These are phyloP conservation scores for Fusarium buharicum DNA, from an alignment of 2,329 filamentous ascomycete genomes.

Conservation along the genomic window DNA sequence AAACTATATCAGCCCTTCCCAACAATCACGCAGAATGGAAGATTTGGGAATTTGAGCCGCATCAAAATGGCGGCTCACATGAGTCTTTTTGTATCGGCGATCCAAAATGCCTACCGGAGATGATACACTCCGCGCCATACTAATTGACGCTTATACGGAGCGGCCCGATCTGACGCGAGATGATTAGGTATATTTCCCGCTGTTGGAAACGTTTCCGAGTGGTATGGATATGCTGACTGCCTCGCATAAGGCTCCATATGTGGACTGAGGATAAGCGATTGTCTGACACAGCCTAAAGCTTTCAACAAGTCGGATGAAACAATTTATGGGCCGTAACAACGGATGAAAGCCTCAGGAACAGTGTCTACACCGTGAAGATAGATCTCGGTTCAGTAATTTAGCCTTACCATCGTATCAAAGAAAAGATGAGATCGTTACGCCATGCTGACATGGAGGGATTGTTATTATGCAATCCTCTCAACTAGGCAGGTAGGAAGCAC, in stretches of 20 bases:
- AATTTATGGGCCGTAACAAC: neutral
- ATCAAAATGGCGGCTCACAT: slow-evolving; percentile 2
- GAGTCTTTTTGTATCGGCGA: neutral
- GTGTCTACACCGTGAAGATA: neutral
- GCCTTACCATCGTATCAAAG: slow-evolving; percentile 16
- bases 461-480: neutral
- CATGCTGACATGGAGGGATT: slow-evolving; percentile 4
- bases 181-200: neutral
- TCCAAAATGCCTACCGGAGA: neutral
- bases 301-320: neutral
- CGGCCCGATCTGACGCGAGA: slow-evolving; percentile 27
- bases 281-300: slow-evolving; percentile 4
- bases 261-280: slow-evolving; percentile 1
- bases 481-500: neutral
- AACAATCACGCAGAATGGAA: neutral
- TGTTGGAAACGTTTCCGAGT: slow-evolving; percentile 15
- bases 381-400: slow-evolving; percentile 8
- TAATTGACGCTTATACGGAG: slow-evolving; percentile 20
- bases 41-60: neutral
- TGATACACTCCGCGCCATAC: slow-evolving; percentile 7
- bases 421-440: neutral
- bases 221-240: neutral
- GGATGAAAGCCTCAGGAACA: slow-evolving; percentile 1
- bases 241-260: neutral
- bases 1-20: neutral